Conservation (phyloP, 208 protist genomes). For the Leishmania guyanensis region DNA sequence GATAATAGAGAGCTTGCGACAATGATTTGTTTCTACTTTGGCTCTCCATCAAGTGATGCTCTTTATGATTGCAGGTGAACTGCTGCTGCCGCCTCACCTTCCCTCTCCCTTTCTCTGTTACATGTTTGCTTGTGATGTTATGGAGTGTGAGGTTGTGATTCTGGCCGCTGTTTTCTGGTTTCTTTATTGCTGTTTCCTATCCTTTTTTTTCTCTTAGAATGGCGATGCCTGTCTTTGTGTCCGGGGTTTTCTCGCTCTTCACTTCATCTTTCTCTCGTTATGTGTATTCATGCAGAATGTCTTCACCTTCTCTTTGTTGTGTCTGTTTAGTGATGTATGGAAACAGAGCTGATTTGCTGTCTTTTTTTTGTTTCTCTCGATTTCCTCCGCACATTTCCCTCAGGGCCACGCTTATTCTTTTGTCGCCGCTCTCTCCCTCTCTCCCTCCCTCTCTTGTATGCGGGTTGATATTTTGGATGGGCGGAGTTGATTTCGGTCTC, state of each 20-base stretch:
- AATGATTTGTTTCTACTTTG: background rate
- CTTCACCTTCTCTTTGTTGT: background rate
- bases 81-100: background rate
- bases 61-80: background rate
- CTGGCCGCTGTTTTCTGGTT: background rate
- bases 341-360: too few species aligned
- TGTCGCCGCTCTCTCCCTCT: background rate
- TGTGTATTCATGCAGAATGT: background rate
- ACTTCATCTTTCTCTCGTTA: background rate
- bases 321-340: conserved; percentile 5
- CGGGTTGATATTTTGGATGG: background rate
- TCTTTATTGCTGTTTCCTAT: background rate
- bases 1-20: background rate
- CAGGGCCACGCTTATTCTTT: background rate
- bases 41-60: background rate
- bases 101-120: background rate
- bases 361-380: background rate
- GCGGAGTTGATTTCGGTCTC: background rate
- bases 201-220: background rate
- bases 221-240: background rate
- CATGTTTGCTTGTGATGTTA: background rate
- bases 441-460: background rate
- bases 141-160: background rate
- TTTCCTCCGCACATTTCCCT: background rate
- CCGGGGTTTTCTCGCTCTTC: background rate